A percentile compares a stretch with the other conserved stretches of the same genome.
Conservation (phyloP, 2,329 filamentous ascomycete species). For the Colletotrichum coccodes region DNA sequence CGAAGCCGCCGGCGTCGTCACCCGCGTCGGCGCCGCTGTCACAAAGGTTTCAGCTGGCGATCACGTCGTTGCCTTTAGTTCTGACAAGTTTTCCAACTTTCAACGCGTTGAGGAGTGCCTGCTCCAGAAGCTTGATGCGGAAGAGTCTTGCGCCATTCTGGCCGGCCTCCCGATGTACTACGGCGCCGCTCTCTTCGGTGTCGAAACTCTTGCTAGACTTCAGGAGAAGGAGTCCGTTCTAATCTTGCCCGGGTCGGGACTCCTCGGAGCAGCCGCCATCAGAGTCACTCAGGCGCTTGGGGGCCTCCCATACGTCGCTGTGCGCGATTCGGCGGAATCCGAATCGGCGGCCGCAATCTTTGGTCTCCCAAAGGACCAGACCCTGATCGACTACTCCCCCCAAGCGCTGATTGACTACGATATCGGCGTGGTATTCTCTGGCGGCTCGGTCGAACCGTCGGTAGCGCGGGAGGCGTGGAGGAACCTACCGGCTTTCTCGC, state of each 20-base stretch:
- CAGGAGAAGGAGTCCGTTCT: slow-evolving; percentile 34
- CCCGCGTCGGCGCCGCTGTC: slow-evolving; percentile 34
- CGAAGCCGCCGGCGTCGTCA: slow-evolving; percentile 39
- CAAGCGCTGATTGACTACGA: slow-evolving; percentile 3
- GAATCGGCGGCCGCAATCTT: slow-evolving; percentile 24
- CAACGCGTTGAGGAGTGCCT: slow-evolving; percentile 32
- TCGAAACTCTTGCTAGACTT: slow-evolving; percentile 36
- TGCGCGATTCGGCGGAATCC: slow-evolving; percentile 25
- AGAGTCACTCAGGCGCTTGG: slow-evolving; percentile 32
- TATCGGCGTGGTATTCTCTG: slow-evolving; percentile 36
- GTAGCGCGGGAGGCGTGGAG: slow-evolving; percentile 35
- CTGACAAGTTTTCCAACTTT: slow-evolving; percentile 34
- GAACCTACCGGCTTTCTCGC: slow-evolving; percentile 34
- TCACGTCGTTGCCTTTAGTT: slow-evolving; percentile 35
- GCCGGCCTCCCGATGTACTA: slow-evolving; percentile 32
- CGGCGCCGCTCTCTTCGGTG: slow-evolving; percentile 36
- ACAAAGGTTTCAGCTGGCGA: slow-evolving; percentile 36
- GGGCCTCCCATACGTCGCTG: slow-evolving; percentile 35
- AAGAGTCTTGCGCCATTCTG: slow-evolving; percentile 26
- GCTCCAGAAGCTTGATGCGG: slow-evolving; percentile 32
- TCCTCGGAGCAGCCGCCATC: slow-evolving; percentile 35
- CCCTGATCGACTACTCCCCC: not conserved
- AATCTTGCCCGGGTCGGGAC: slow-evolving; percentile 12
- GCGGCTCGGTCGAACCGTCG: not conserved
- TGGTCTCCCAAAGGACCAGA: not conserved